Conservation (phyloP, 2,329 filamentous ascomycete species). For the Calonectria henricotiae region DNA sequence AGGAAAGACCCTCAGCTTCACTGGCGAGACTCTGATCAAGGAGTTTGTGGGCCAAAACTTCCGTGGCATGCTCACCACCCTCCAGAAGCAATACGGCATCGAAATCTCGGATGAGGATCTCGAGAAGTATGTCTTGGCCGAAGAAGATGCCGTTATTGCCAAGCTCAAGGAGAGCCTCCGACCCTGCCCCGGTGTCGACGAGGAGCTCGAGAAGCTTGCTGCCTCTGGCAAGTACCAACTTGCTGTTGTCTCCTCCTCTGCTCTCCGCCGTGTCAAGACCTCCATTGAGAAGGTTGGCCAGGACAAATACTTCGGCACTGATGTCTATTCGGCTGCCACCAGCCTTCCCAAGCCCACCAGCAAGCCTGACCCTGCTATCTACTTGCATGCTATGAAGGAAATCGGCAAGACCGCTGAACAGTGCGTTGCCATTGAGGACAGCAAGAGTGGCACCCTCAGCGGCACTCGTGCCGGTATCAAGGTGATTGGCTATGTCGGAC, state of each 20-base stretch:
- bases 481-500: slow-evolving; percentile 88
- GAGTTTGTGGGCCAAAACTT: slow-evolving; percentile 97
- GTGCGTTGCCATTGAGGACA: slow-evolving; percentile 89
- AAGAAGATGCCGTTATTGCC: slow-evolving; percentile 88
- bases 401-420: slow-evolving; percentile 81
- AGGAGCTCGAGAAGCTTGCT: slow-evolving; percentile 77
- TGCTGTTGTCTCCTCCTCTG: slow-evolving; percentile 86
- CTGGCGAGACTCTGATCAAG: slow-evolving; percentile 82
- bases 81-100: slow-evolving; percentile 85
- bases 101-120: slow-evolving; percentile 78
- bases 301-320: slow-evolving; percentile 84
- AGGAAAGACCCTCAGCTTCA: slow-evolving; percentile 79
- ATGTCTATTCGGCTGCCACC: slow-evolving; percentile 87
- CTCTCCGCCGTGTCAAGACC: slow-evolving; percentile 83
- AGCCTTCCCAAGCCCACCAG: slow-evolving; percentile 85
- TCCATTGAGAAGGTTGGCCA: slow-evolving; percentile 86
- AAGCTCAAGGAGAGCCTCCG: slow-evolving; percentile 80
- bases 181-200: slow-evolving; percentile 80
- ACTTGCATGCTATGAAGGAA: slow-evolving; percentile 82
- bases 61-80: slow-evolving; percentile 87
- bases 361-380: slow-evolving; percentile 94
- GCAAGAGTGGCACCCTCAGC: slow-evolving; percentile 86
- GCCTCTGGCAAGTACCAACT: slow-evolving; percentile 78
- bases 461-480: slow-evolving; percentile 83
- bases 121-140: slow-evolving; percentile 81